Evolutionary conservation across 306 rosid species (phyloP).

Genomic region (Quercus gilva): DNA sequence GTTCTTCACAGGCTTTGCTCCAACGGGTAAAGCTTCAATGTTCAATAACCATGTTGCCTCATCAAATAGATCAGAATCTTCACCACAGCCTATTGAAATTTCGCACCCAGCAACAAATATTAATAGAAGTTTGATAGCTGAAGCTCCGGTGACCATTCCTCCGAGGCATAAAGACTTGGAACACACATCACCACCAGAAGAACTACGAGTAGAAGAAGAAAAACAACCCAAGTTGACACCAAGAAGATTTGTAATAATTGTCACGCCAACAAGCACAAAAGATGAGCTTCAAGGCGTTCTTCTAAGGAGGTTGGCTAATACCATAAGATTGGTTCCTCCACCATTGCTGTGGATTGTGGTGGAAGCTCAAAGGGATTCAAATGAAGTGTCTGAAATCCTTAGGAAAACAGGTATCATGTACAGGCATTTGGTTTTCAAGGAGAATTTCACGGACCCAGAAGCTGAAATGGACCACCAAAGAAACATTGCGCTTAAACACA

Average conservation of each 20-base stretch:
- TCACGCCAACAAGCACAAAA: constrained; percentile 75
- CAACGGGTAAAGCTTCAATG: constrained; percentile 58
- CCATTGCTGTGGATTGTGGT: constrained; percentile 93
- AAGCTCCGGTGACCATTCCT: constrained; percentile 22
- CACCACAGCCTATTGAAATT: constrained; percentile 39
- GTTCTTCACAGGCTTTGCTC: constrained; percentile 88
- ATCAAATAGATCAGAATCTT: constrained; percentile 30
- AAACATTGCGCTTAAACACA: constrained; percentile 80
- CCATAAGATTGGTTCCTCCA: constrained; percentile 59
- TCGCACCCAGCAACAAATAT: constrained; percentile 6
- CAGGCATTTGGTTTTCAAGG: constrained; percentile 75
- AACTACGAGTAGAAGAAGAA: not conserved
- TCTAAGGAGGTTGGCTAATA: constrained; percentile 71
- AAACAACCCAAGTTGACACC: constrained; percentile 27
- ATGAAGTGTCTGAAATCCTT: constrained; percentile 45
- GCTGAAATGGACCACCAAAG: constrained; percentile 87
- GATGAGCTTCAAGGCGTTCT: constrained; percentile 46
- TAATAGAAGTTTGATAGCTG: constrained; percentile 32
- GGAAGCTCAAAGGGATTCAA: constrained; percentile 52
- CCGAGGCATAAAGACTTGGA: constrained; percentile 14
- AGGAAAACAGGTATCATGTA: constrained; percentile 86
- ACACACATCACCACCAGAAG: constrained; percentile 1
- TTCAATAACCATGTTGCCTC: constrained; percentile 22
- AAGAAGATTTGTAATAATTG: constrained; percentile 55
- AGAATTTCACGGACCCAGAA: constrained; percentile 68